These are phyloP conservation scores for Yamadazyma membranifaciens DNA, from an alignment of 1,139 yeast genomes.

Conservation along the genomic window DNA sequence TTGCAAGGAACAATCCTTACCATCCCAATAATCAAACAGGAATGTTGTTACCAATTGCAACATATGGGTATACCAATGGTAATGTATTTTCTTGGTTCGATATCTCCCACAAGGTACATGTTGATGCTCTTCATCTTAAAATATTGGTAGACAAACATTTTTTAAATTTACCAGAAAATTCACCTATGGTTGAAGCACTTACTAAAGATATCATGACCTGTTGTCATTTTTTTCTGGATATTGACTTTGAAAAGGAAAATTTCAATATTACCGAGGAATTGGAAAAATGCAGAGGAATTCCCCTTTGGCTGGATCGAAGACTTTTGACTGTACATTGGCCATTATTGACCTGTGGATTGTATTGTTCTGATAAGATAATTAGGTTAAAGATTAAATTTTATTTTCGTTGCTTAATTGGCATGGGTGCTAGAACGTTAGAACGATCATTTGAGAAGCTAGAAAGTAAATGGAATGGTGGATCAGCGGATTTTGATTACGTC, in stretches of 20 bases:
- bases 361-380: neutral
- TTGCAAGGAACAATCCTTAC: slow-evolving; percentile 12
- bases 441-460: neutral
- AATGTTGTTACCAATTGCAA: slow-evolving; percentile 14
- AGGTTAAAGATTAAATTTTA: slow-evolving; percentile 4
- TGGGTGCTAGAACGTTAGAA: neutral
- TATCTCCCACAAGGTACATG: slow-evolving; percentile 15
- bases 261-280: slow-evolving; percentile 8
- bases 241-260: slow-evolving; percentile 9
- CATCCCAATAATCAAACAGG: slow-evolving; percentile 15
- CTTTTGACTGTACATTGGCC: slow-evolving; percentile 6
- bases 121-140: slow-evolving; percentile 13
- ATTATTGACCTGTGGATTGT: slow-evolving; percentile 4
- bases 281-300: neutral
- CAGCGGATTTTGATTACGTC: neutral
- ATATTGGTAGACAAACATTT: slow-evolving; percentile 12
- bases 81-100: slow-evolving; percentile 18
- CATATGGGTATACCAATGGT: slow-evolving; percentile 15
- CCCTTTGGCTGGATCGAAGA: slow-evolving; percentile 3
- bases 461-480: neutral
- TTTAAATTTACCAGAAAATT: slow-evolving; percentile 10
- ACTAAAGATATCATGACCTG: slow-evolving; percentile 13
- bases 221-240: slow-evolving; percentile 14
- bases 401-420: slow-evolving; percentile 1
- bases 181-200: slow-evolving; percentile 15